These are phyloP conservation scores for Pyrus hybrid DNA, from an alignment of 331 rosid species.

Conservation along the genomic window DNA sequence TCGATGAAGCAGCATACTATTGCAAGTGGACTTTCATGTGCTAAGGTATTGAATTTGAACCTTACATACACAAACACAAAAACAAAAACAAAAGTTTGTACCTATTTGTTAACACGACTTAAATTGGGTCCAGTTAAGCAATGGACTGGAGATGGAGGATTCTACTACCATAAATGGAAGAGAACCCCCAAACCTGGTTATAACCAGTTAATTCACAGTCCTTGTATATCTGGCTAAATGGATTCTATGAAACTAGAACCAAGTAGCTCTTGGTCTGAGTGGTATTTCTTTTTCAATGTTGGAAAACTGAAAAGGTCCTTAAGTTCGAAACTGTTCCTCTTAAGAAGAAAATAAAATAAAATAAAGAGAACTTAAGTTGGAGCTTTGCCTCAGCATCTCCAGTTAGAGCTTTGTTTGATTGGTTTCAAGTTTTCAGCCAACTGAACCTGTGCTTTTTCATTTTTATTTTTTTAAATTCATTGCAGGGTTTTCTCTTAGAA, in stretches of 20 bases:
- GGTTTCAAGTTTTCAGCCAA: background rate
- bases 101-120: background rate
- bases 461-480: background rate
- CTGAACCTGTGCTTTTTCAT: background rate
- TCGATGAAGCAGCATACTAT: conserved; percentile 60
- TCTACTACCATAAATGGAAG: background rate
- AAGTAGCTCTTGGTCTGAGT: background rate
- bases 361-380: background rate
- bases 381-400: background rate
- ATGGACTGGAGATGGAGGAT: background rate
- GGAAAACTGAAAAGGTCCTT: background rate
- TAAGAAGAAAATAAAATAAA: background rate
- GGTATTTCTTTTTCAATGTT: background rate
- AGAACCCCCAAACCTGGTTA: background rate
- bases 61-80: background rate
- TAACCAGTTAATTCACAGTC: background rate
- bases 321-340: background rate
- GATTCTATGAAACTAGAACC: background rate
- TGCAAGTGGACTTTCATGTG: conserved; percentile 65
- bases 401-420: background rate
- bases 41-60: conserved; percentile 43
- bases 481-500: conserved; percentile 70
- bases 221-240: background rate
- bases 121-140: background rate
- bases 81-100: background rate